Evolutionary conservation across 495 filamentous ascomycete genomes (phyloP).

Genomic region (Cercophora scortea): DNA sequence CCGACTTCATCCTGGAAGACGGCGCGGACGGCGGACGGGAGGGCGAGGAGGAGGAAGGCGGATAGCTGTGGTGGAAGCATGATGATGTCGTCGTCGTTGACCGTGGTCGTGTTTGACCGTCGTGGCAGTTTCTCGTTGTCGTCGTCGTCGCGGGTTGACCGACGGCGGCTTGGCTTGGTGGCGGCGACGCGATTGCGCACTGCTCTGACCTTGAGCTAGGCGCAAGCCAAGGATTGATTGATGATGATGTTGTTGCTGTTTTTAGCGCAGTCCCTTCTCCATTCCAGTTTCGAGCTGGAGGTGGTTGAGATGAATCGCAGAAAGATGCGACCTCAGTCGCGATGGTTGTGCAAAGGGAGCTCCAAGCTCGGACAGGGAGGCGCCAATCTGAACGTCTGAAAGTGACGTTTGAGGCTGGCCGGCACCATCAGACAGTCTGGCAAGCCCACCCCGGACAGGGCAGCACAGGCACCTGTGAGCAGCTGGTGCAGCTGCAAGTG

Average conservation of each 20-base stretch:
- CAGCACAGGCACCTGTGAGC: no score
- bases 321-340: background rate
- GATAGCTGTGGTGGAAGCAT: conserved; percentile 11
- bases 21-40: conserved; percentile 43
- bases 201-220: no score
- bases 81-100: background rate
- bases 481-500: no score
- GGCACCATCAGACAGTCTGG: background rate
- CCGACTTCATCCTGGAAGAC: conserved; percentile 88
- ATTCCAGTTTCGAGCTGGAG: background rate
- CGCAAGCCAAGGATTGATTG: no score
- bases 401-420: background rate
- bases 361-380: background rate
- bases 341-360: background rate
- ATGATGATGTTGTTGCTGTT: background rate
- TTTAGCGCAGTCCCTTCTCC: background rate
- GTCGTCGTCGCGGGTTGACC: no score
- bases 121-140: no score
- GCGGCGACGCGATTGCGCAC: no score
- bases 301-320: background rate
- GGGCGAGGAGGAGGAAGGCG: conserved; percentile 22
- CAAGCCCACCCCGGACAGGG: no score
- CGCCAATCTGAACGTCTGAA: background rate
- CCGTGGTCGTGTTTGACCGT: no score
- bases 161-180: no score